Base-by-base conservation (phyloP, 164 flowering plant species). In the Chloranthus sessilifolius region DNA sequence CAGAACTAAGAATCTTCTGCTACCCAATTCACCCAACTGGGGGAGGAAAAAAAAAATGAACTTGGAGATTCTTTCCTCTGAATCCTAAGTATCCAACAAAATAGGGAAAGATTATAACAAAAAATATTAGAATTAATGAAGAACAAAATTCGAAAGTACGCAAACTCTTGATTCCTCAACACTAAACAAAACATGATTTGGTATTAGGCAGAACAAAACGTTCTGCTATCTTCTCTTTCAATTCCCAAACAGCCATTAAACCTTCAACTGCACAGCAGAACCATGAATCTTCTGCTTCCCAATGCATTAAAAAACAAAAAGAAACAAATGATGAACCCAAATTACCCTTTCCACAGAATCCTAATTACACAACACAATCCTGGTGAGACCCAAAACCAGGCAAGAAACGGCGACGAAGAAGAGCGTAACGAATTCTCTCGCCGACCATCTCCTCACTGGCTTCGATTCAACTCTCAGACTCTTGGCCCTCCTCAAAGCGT, bases 401-500 rank as follows among this genome's bases (percentile, higher is more conserved):
- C 92, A 85, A 43, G 96, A 65, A 21, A 72, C 75, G 26, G 77
- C 44, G 45, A 92, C 70, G 73, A 92, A 82, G 63, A 88, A 85
- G 24, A 85, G 38, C 0, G 76, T 61, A 0, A 80, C 88, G 29
- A 83, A 82, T 29, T 91, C 96, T 62, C 86, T 79, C 0, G 86
- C 64, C 1, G 95, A 85, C 96, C 98, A 91, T 65, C 70, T 88
- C 55, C 66, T 58, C 14, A 85, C 87, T 2, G 62, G 68, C 50
- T 77, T 79, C 0, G 74, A 24, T 23, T 85, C 96, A 5, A 88
- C 78, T 3, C 92, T 36, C 60, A 91, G 41, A 34, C 98, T 91
- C 78, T 91, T 91, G 0, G 98, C 98, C 60, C 95, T 73, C 48
- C 98, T 58, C 4, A 88, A 63, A 4, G 95, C 96, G 58, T 91